Base-by-base conservation (phyloP, 116 monocot genomes). In the Thalassia testudinum region DNA sequence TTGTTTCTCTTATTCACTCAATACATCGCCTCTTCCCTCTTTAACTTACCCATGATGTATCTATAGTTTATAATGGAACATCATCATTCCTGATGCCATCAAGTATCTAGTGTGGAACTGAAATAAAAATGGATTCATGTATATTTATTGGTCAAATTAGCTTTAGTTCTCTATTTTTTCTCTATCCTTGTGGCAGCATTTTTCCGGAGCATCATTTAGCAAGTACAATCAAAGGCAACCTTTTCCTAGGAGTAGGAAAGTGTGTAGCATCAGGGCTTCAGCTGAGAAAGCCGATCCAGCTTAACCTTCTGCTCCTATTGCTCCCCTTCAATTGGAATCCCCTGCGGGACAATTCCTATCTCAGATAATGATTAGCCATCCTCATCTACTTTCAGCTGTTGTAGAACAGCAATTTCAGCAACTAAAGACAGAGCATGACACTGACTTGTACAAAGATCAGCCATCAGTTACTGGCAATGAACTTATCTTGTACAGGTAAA, bases 391-490 rank as follows among this genome's bases (percentile, higher is more conserved):
- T 42, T 78, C 81, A 3, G 93, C 88, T 68, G 93, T 87, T 44
- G 87, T 84, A 50, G 93, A 95, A 21, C 80, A 87, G 47, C 93
- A 95, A 67, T 78, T 92, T 0, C 69, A 93, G 65, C 78, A 87
- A 54, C 87, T 93, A 14, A 71, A 80, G 52, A 80, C 66, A 2
- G 80, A 80, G 24, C 72, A 70, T 0, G 83, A 93, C 22, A 60
- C 71, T 12, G 71, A 83, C 37, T 72, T 68, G 56, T 37, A 42
- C 23, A 66, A 68, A 40, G 80, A 92, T 12, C 63, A 86, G 18
- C 70, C 78, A 0, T 26, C 81, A 13, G 49, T 73, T 54, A 22
- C 83, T 12, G 71, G 68, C 61, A 81, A 68, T 16, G 83, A 87
- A 19, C 67, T 87, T n/a, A 64, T 83, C 23, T 64, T 93, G 47